Evolutionary conservation across 345 rosid genomes (phyloP).

Genomic region (Sonneratia alba): DNA sequence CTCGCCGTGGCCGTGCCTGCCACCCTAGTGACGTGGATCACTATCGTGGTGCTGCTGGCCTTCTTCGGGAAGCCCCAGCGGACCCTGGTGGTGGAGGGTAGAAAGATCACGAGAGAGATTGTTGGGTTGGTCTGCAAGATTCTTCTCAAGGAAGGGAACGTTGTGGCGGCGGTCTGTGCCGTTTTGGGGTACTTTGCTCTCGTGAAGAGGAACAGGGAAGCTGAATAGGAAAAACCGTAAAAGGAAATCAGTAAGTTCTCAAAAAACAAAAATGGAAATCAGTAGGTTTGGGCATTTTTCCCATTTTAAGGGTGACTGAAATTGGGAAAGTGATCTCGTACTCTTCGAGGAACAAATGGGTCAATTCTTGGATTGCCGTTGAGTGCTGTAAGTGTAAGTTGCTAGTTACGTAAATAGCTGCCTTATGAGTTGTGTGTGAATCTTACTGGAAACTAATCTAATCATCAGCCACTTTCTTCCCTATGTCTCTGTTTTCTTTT

Average conservation of each 20-base stretch:
- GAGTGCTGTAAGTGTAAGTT: neutral
- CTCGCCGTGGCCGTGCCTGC: constrained; percentile 90
- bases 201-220: constrained; percentile 47
- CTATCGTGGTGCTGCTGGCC: constrained; percentile 74
- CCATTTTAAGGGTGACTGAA: neutral
- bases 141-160: constrained; percentile 83
- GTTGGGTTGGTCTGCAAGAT: constrained; percentile 65
- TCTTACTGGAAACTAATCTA: constrained; percentile 1
- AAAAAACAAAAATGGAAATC: neutral
- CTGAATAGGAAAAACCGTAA: constrained; percentile 7
- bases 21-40: constrained; percentile 84
- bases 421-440: neutral
- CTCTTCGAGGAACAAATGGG: neutral
- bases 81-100: constrained; percentile 65
- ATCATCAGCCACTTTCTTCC: neutral
- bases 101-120: constrained; percentile 82
- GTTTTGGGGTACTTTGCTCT: constrained; percentile 73
- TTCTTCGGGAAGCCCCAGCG: constrained; percentile 86
- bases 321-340: neutral
- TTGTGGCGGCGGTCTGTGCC: constrained; percentile 86
- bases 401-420: neutral
- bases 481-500: no score
- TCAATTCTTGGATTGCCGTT: neutral
- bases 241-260: no score
- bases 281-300: neutral